These are phyloP conservation scores for Lasiosphaeria hispida DNA, from an alignment of 495 filamentous ascomycete genomes.

Conservation along the genomic window DNA sequence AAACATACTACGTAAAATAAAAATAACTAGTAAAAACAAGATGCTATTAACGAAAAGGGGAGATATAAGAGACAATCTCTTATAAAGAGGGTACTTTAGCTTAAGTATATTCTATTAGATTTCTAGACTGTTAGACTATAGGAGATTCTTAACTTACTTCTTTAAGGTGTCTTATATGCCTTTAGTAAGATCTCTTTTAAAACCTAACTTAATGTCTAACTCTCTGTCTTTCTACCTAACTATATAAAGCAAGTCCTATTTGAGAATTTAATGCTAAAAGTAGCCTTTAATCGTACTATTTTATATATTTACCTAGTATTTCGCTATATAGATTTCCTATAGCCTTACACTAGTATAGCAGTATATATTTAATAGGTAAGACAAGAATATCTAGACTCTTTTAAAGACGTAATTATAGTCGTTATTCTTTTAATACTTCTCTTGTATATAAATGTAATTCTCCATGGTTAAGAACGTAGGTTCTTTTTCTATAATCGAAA, in stretches of 20 bases:
- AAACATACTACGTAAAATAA: neutral
- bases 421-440: neutral
- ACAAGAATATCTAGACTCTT: neutral
- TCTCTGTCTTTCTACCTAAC: conserved; percentile 1
- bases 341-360: neutral
- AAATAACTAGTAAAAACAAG: neutral
- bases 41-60: neutral
- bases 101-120: neutral
- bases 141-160: neutral
- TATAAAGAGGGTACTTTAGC: neutral
- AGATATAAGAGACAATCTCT: neutral
- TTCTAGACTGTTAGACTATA: neutral
- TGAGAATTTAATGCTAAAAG: no score
- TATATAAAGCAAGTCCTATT: no score
- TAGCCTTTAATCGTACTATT: conserved; percentile 2
- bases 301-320: neutral
- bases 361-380: conserved; percentile 4
- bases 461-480: neutral
- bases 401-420: neutral
- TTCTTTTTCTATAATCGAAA: neutral
- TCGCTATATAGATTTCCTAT: neutral
- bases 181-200: no score
- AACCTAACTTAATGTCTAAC: neutral
- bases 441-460: neutral
- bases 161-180: neutral